phyloP scores from a whole-genome alignment of 176 grass and related monocot genomes.

The Microstegium vimineum region DNA sequence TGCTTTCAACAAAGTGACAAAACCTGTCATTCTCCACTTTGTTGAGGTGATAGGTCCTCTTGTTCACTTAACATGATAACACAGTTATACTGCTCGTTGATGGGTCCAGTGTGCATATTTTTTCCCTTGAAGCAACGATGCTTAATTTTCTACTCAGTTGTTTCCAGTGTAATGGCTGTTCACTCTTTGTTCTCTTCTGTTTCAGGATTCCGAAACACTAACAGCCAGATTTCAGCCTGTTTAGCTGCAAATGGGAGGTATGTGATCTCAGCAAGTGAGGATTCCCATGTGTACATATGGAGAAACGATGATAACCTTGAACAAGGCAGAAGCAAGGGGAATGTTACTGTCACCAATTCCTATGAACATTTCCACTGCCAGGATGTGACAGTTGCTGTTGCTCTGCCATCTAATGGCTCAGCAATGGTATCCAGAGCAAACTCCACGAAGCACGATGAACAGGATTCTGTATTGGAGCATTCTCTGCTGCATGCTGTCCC shows the following conservation, averaged over 20 bases:
- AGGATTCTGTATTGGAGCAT: conserved; percentile 26
- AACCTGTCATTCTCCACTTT: conserved; percentile 20
- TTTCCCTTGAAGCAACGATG: background rate
- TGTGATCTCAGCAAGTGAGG: conserved; percentile 87
- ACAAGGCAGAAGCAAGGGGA: conserved; percentile 49
- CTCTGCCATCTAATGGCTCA: conserved; percentile 45
- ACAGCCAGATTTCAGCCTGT: conserved; percentile 87
- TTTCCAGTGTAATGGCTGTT: background rate
- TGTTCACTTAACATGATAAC: conserved; percentile 32
- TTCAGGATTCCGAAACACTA: conserved; percentile 94
- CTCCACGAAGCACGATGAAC: conserved; percentile 34
- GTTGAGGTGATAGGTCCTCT: conserved; percentile 25
- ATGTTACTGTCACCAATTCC: conserved; percentile 44
- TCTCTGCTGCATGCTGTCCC: background rate
- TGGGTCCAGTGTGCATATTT: background rate
- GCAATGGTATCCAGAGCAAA: conserved; percentile 21
- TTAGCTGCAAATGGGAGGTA: conserved; percentile 64
- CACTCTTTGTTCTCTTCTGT: conserved; percentile 1
- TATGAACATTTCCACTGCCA: conserved; percentile 87
- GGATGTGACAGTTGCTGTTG: conserved; percentile 68
- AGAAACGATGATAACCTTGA: conserved; percentile 52
- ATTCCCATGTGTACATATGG: conserved; percentile 92
- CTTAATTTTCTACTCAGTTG: background rate
- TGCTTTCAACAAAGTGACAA: background rate
- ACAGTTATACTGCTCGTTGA: background rate